Evolutionary conservation across 1,284 basidiomycete species (phyloP).

Genomic region (Sporisorium scitamineum): DNA sequence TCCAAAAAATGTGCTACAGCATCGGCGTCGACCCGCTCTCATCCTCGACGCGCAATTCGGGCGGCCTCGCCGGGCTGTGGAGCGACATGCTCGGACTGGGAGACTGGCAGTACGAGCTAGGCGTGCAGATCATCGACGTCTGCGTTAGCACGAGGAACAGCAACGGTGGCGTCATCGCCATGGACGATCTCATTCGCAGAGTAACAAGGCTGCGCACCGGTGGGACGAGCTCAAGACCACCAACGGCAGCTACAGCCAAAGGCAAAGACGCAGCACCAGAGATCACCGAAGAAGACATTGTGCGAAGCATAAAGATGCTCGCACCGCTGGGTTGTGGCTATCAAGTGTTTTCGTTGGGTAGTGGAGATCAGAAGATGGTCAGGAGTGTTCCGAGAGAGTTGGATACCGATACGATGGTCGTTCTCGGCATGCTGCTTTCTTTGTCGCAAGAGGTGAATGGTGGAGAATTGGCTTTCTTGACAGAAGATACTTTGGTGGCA

Average conservation of each 20-base stretch:
- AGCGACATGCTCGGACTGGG: constrained; percentile 82
- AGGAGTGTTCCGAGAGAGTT: constrained; percentile 69
- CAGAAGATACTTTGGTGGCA: constrained; percentile 77
- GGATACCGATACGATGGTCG: constrained; percentile 69
- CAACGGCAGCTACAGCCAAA: neutral
- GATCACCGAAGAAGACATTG: constrained; percentile 84
- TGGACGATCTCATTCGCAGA: constrained; percentile 84
- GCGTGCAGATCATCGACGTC: constrained; percentile 96
- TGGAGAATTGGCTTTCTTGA: constrained; percentile 42
- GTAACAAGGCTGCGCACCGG: constrained; percentile 80
- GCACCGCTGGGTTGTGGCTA: constrained; percentile 90
- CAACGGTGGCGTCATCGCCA: constrained; percentile 91
- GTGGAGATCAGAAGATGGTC: constrained; percentile 69
- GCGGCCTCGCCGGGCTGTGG: constrained; percentile 84
- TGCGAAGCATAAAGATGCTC: constrained; percentile 86
- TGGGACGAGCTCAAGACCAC: neutral
- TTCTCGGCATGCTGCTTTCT: constrained; percentile 71
- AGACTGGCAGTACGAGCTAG: constrained; percentile 95
- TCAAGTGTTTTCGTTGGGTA: constrained; percentile 79
- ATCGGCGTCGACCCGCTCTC: constrained; percentile 94
- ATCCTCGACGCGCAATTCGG: constrained; percentile 48
- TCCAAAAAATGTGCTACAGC: constrained; percentile 94
- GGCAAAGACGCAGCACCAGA: constrained; percentile 10
- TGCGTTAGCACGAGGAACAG: constrained; percentile 87
- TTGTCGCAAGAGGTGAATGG: constrained; percentile 27